These are phyloP conservation scores for Patellifolia procumbens DNA, from an alignment of 179 eudicot species.

Conservation along the genomic window DNA sequence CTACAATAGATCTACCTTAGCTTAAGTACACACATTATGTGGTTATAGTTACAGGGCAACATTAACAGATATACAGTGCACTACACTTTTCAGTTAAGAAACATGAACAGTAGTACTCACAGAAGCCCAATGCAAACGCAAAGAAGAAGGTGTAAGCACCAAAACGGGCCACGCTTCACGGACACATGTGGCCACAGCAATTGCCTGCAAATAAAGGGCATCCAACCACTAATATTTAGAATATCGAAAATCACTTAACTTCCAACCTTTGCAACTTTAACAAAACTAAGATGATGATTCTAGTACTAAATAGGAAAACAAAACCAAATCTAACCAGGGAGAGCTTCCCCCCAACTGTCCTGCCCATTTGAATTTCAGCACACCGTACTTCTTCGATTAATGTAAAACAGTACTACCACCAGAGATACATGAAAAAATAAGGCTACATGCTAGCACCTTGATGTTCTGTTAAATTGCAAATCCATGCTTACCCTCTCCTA, in stretches of 20 bases:
- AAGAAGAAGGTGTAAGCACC: slow-evolving; percentile 92
- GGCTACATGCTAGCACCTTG: background rate
- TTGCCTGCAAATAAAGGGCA: slow-evolving; percentile 8
- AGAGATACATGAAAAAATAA: background rate
- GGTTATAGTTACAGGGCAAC: background rate
- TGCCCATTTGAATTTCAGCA: background rate
- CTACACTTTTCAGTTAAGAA: background rate
- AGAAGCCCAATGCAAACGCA: slow-evolving; percentile 98
- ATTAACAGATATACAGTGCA: background rate
- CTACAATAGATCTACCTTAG: background rate
- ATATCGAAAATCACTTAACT: background rate
- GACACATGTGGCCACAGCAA: slow-evolving; percentile 80
- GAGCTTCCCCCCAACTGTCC: background rate
- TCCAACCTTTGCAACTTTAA: background rate
- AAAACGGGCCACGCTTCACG: slow-evolving; percentile 97
- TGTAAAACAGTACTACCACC: background rate
- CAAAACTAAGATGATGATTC: background rate
- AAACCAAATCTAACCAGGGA: background rate
- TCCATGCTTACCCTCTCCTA: background rate
- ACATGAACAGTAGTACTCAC: slow-evolving; percentile 46
- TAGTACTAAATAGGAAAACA: background rate
- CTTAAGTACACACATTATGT: background rate
- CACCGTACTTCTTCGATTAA: background rate
- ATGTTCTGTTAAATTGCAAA: background rate
- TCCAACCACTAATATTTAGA: background rate